A percentile compares a stretch with the other conserved stretches of the same genome.
Conservation (phyloP, 2,329 filamentous ascomycete species). For the Clonostachys sp. region DNA sequence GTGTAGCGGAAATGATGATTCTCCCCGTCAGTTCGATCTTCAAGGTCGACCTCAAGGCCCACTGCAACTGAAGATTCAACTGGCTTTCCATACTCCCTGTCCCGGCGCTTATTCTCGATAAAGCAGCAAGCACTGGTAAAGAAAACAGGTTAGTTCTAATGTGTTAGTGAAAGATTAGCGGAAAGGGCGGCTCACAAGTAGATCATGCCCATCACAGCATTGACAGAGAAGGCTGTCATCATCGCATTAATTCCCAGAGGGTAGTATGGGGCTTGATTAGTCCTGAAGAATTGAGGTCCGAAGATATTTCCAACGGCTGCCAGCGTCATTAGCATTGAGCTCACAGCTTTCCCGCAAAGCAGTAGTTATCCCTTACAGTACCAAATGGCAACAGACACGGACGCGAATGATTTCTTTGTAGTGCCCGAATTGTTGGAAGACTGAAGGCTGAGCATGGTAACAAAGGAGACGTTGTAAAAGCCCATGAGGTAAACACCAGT, state of each 20-base stretch:
- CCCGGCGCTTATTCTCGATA: too few relatives aligned
- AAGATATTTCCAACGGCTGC: constrained; percentile 19
- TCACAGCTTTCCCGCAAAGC: too few relatives aligned
- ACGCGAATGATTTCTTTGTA: constrained; percentile 14
- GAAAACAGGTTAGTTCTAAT: too few relatives aligned
- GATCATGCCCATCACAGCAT: neutral
- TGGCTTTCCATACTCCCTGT: too few relatives aligned
- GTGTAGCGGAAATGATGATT: too few relatives aligned
- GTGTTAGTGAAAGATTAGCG: too few relatives aligned
- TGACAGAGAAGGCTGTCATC: constrained; percentile 15
- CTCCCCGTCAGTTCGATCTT: too few relatives aligned
- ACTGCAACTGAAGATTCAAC: too few relatives aligned
- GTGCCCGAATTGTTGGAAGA: constrained; percentile 20
- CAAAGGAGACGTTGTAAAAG: constrained; percentile 22
- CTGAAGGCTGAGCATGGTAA: constrained; percentile 17
- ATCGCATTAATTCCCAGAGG: constrained; percentile 16
- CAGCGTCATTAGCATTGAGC: too few relatives aligned
- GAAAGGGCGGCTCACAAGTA: too few relatives aligned
- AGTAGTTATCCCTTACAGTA: constrained; percentile 6
- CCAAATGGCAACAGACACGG: constrained; percentile 14
- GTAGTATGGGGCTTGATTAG: constrained; percentile 16
- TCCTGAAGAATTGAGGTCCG: constrained; percentile 19
- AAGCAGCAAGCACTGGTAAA: too few relatives aligned
- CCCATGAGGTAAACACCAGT: constrained; percentile 24
- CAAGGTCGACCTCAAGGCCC: too few relatives aligned